Base-by-base conservation (phyloP, 1,139 yeast genomes). In the Keqinozyma sinolaborantium region DNA sequence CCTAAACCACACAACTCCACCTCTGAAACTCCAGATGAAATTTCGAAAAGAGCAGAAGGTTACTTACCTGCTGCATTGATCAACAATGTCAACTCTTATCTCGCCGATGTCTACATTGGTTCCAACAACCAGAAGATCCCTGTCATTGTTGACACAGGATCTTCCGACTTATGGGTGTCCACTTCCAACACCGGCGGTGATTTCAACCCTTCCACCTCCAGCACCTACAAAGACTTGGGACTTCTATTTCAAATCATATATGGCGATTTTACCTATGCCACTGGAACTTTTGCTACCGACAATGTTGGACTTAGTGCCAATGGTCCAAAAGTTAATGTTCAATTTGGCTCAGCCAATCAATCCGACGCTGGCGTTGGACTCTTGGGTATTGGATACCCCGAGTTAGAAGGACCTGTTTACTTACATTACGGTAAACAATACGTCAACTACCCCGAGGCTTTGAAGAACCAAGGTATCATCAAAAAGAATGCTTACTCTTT, bases 241-340 rank as follows among this genome's bases (percentile, higher is more conserved):
- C 43, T 53, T 4, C 44, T 46, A 2, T 69, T 68, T 40, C 16
- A 30, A 30, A 80, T 82, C 43, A 36, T 53, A 12, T 64, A 66
- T 38, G 50, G 51, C 31, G 71, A 65, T 36, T 44, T 53, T 9
- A 51, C 61, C 12, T 51, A 40, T 28, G 67, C 70, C 15, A 41
- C 40, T 3, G 71, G 71, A 19, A 37, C 50, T 29, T 83, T 83
- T 83, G 87, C 82, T 29, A 56, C 60, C 33, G 94, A 83, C 44
- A 51, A 57, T 26, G 56, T 79, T 27, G 42, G 37, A 40, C 41
- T 59, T n/a, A n/a, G n/a, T 12, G 37, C 46, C 15, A 44, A 37
- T 20, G 34, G 34, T 18, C 40, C 56, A 25, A 42, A 46, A 2
- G 50, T 81, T 30, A 66, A 68, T 34, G 59, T 66, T 4, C 51